These are phyloP conservation scores for Chionographis japonica DNA, from an alignment of 106 monocot genomes.

Conservation along the genomic window DNA sequence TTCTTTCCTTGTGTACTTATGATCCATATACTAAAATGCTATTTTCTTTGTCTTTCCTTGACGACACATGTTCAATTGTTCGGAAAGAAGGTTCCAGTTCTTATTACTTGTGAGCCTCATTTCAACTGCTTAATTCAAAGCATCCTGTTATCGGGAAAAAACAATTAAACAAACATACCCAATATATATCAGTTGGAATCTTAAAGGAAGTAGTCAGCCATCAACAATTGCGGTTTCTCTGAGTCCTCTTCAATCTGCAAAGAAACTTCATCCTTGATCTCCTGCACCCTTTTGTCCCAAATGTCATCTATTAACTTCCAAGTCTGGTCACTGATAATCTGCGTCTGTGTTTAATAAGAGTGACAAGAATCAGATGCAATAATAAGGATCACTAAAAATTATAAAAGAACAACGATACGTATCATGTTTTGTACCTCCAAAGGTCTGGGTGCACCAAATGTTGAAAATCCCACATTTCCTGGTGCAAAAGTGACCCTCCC, in stretches of 20 bases:
- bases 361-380: conserved; percentile 9
- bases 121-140: no score
- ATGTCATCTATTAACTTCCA: conserved; percentile 79
- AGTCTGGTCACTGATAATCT: conserved; percentile 72
- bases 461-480: conserved; percentile 69
- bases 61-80: no score
- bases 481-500: conserved; percentile 86
- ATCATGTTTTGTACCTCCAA: conserved; percentile 41
- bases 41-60: no score
- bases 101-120: no score
- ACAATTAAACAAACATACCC: no score
- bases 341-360: conserved; percentile 38
- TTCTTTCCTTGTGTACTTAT: no score
- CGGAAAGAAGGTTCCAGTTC: no score
- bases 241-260: conserved; percentile 51
- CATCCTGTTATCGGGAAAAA: no score
- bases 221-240: conserved; percentile 50
- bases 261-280: conserved; percentile 62
- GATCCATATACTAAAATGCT: no score
- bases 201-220: conserved; percentile 58
- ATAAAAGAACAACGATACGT: background rate
- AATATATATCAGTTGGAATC: background rate
- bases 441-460: conserved; percentile 80
- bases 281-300: conserved; percentile 58
- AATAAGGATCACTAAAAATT: background rate